Conservation (phyloP, 495 filamentous ascomycete genomes). For the Penicillium paradoxum region DNA sequence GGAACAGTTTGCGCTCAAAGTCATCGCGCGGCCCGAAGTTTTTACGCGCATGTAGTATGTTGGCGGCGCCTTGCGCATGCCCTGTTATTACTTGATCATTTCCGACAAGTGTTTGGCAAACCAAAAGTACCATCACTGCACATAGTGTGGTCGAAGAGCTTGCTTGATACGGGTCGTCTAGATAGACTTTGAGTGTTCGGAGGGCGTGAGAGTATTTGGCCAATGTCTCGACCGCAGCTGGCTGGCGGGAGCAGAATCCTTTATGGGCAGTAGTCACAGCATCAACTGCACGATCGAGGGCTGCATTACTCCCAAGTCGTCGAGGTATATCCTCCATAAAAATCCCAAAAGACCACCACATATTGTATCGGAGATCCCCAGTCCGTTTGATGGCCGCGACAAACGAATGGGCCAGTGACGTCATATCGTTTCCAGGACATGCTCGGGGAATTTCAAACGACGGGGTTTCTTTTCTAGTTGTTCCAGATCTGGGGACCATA, state of each 20-base stretch:
- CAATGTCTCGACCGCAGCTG: constrained; percentile 19
- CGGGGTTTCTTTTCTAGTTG: not conserved
- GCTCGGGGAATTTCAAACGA: constrained; percentile 1
- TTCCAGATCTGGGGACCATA: not conserved
- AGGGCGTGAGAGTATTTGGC: constrained; percentile 38
- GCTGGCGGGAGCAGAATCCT: constrained; percentile 19
- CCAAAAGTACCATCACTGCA: constrained; percentile 40
- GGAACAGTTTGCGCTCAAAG: constrained; percentile 36
- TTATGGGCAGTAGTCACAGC: constrained; percentile 32
- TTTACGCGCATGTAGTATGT: constrained; percentile 36
- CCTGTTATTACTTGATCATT: constrained; percentile 18
- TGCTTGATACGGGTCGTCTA: constrained; percentile 37
- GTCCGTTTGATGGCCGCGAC: constrained; percentile 24
- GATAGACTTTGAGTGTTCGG: constrained; percentile 24
- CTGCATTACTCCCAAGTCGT: constrained; percentile 38
- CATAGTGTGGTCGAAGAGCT: constrained; percentile 36
- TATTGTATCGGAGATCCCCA: constrained; percentile 39
- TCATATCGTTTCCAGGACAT: constrained; percentile 18
- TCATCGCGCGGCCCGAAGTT: constrained; percentile 26
- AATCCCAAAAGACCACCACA: constrained; percentile 38
- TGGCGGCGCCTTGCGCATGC: constrained; percentile 38
- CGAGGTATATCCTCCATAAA: constrained; percentile 36
- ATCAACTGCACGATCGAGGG: constrained; percentile 37
- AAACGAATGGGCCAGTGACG: constrained; percentile 24
- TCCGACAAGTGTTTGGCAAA: constrained; percentile 33